Conservation (phyloP, 441 rosid species). For the Gossypium schwendimanii region DNA sequence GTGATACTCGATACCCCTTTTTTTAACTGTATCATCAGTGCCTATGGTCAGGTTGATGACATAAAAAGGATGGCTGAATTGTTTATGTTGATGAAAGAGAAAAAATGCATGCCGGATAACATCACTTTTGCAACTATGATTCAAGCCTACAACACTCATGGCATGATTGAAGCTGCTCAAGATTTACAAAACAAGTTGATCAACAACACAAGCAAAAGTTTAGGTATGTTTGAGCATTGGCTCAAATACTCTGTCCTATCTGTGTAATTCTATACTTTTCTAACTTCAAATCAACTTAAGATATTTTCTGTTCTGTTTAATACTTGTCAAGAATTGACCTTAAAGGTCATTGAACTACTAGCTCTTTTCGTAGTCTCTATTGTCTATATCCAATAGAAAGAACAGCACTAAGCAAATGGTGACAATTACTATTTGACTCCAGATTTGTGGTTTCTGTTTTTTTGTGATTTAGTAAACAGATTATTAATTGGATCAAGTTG, state of each 20-base stretch:
- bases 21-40: conserved; percentile 68
- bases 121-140: conserved; percentile 64
- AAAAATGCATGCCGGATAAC: conserved; percentile 54
- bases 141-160: conserved; percentile 59
- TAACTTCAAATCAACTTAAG: background rate
- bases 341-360: background rate
- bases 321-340: background rate
- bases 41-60: conserved; percentile 65
- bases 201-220: conserved; percentile 22
- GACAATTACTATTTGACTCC: background rate
- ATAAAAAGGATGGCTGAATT: conserved; percentile 57
- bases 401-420: background rate
- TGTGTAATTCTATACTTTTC: background rate
- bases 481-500: background rate
- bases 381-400: background rate
- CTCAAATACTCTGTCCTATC: background rate
- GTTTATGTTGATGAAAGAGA: conserved; percentile 55
- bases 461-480: background rate
- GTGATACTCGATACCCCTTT: conserved; percentile 67
- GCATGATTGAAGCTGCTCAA: conserved; percentile 53
- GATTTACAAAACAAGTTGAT: conserved; percentile 45
- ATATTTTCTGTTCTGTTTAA: background rate
- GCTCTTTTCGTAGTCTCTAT: background rate
- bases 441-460: background rate
- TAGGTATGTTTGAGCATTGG: conserved; percentile 28